Evolutionary conservation across 768 basidiomycete genomes (phyloP), one percentile per base, ranked within the genome.

Genomic region (Leccinum uliginosum): DNA sequence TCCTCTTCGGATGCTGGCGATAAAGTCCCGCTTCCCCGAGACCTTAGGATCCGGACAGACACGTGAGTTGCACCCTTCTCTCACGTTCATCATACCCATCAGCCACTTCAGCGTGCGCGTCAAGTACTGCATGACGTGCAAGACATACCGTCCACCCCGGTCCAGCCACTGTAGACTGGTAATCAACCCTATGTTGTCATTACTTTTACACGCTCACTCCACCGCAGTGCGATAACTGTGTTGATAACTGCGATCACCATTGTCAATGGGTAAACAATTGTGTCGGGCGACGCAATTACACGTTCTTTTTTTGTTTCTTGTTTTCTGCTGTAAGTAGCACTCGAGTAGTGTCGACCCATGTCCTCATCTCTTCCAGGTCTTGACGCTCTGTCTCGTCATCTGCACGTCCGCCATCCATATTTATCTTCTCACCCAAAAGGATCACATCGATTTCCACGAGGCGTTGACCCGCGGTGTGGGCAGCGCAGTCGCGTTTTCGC

Each of bases 101-200:
- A 17, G 30, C 12, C 2, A 2, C 45, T 40, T 11, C 19, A 95
- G 93, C 27, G 90, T 96, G 34, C 85, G 89, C 10, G 88, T 93
- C 55, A 97, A 96, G 73, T 98, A 93, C 65, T 99, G 96, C 68
- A 82, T 87, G 30, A 98, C 94, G 12, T 99, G 96, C 73, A 83
- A 83, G 64, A 93, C 84, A 2, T 99, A 98, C 68, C 85, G 96
- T 19, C 93, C 96, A 7, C 96, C 96, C 4, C 78, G 96, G 60
- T 89, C 93, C 19, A 96, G 91, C 66, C 96, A 99, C 72, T 99
- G 96, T 71, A 92, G 94, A 70, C 83, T 97, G 83, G 93, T 92
- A 63, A 66, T 79, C 17, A 2, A 12, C 3, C 30, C 23, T 15
- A 4, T 40, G 17, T 3, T 0, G 4, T 3, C 30, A 4, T 34